phyloP scores from a whole-genome alignment of 345 rosid species.

The Clausena lansium region DNA sequence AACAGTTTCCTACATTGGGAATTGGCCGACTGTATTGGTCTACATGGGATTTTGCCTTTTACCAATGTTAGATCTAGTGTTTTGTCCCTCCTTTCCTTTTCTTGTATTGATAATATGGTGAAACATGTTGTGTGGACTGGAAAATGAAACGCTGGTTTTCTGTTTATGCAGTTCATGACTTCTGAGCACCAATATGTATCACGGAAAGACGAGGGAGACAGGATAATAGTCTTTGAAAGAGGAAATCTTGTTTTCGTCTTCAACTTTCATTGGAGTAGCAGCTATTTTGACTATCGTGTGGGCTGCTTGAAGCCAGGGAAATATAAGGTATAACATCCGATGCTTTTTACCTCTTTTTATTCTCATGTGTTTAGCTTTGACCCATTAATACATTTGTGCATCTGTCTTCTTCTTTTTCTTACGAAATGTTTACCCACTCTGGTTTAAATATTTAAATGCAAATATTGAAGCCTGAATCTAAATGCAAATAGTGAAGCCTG shows the following conservation, averaged over 20 bases:
- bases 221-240: constrained; percentile 75
- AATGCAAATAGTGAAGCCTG: too few relatives aligned
- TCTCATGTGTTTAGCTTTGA: background rate
- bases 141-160: background rate
- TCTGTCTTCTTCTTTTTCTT: background rate
- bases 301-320: constrained; percentile 90
- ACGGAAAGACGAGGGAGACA: constrained; percentile 81
- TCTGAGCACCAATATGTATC: constrained; percentile 89
- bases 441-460: background rate
- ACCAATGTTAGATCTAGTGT: background rate
- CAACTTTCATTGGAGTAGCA: constrained; percentile 89
- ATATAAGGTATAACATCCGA: constrained; percentile 65
- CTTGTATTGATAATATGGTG: background rate
- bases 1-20: background rate
- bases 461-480: background rate
- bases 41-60: background rate
- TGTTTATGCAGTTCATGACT: constrained; percentile 80
- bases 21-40: background rate
- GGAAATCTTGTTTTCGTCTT: constrained; percentile 86
- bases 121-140: background rate
- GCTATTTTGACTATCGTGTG: constrained; percentile 74
- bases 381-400: background rate
- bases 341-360: background rate
- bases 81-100: background rate
- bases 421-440: background rate